These are phyloP conservation scores for Phytophthora kernoviae DNA, from an alignment of 352 stramenopile species.

Conservation along the genomic window DNA sequence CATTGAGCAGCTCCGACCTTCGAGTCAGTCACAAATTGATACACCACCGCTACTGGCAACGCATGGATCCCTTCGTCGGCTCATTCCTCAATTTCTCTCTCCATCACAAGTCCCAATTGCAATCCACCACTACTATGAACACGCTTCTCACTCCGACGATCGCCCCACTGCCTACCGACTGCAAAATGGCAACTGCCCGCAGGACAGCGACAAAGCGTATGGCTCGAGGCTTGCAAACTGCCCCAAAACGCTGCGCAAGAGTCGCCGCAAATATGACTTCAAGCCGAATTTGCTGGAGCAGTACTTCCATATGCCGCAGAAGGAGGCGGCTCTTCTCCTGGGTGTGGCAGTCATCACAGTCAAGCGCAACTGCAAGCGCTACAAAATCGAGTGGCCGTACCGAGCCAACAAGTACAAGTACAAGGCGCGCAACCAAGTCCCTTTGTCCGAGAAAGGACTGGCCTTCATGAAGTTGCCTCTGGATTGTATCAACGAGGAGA, in stretches of 20 bases:
- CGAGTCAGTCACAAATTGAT: not conserved
- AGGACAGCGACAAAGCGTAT: constrained; percentile 14
- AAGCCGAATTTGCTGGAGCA: constrained; percentile 33
- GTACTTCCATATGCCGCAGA: constrained; percentile 61
- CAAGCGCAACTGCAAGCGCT: constrained; percentile 46
- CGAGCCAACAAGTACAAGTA: constrained; percentile 33
- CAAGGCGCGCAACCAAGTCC: constrained; percentile 2
- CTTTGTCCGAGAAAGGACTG: constrained; percentile 1
- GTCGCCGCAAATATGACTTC: constrained; percentile 50
- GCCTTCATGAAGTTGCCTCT: constrained; percentile 28
- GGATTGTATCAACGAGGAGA: constrained; percentile 21
- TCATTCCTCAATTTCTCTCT: constrained; percentile 48
- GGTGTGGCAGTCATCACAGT: constrained; percentile 45
- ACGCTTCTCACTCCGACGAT: not conserved
- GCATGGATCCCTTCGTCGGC: constrained; percentile 2
- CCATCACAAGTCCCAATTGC: constrained; percentile 10
- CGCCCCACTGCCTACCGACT: not conserved
- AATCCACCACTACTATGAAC: constrained; percentile 4
- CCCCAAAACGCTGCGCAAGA: constrained; percentile 44
- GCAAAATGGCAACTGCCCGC: not conserved
- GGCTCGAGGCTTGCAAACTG: constrained; percentile 2
- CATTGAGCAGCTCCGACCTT: not conserved
- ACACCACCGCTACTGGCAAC: no score
- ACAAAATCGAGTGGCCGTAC: constrained; percentile 42
- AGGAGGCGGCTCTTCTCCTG: constrained; percentile 30